A percentile compares a stretch with the other conserved stretches of the same genome.
Evolutionary conservation across 164 flowering plant species (phyloP).

Genomic region (Stephania japonica): DNA sequence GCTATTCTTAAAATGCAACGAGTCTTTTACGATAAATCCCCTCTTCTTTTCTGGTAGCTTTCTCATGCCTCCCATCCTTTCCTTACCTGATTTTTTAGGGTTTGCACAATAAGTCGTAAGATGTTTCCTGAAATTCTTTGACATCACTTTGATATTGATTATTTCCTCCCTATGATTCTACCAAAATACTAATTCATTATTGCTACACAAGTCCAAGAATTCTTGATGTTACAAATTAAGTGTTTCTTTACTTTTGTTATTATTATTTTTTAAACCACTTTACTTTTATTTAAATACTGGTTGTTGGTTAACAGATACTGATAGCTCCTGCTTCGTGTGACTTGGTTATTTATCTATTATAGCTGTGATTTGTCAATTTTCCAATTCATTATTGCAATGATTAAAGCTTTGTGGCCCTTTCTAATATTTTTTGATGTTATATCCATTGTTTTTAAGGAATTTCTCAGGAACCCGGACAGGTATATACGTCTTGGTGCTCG

Average conservation of each 20-base stretch:
- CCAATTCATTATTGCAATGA: neutral
- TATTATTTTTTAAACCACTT: too few species aligned
- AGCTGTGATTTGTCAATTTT: neutral
- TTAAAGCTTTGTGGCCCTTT: neutral
- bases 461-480: slow-evolving; percentile 85
- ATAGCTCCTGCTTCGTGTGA: neutral
- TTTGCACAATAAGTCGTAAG: neutral
- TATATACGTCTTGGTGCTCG: slow-evolving; percentile 89
- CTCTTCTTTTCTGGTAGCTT: neutral
- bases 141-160: neutral
- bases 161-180: neutral
- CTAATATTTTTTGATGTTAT: neutral
- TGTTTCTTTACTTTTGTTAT: neutral
- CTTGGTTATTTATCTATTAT: neutral
- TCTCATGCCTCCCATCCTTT: neutral
- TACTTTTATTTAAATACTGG: neutral
- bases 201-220: neutral
- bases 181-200: neutral
- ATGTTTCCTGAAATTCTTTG: neutral
- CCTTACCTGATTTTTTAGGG: neutral
- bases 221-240: neutral
- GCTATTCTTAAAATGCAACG: neutral
- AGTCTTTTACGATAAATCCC: neutral
- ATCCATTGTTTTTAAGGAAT: slow-evolving; percentile 61
- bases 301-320: neutral